These are phyloP conservation scores for Hirschfeldia incana DNA, from an alignment of 345 rosid genomes.

Conservation along the genomic window DNA sequence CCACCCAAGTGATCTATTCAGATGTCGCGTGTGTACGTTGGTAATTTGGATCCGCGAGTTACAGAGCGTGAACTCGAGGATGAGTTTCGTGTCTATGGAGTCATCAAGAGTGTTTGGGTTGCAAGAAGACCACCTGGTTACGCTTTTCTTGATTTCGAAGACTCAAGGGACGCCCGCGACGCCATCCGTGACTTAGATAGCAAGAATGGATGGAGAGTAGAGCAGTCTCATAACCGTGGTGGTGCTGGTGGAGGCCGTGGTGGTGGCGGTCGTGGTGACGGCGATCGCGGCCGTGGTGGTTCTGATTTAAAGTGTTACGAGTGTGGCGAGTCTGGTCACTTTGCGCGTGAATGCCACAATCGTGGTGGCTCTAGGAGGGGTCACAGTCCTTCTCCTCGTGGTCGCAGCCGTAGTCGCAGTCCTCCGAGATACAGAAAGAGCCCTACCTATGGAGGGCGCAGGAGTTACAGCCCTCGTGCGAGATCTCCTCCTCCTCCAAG, in stretches of 20 bases:
- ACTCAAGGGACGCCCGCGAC: slow-evolving; percentile 74
- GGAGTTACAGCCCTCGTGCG: slow-evolving; percentile 25
- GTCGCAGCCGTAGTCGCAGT: slow-evolving; percentile 75
- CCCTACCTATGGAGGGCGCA: slow-evolving; percentile 77
- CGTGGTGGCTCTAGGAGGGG: slow-evolving; percentile 77
- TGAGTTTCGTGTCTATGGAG: slow-evolving; percentile 69
- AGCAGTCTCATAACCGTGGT: slow-evolving; percentile 80
- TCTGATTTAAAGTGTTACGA: slow-evolving; percentile 90
- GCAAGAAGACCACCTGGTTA: slow-evolving; percentile 92
- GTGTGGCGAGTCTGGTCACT: slow-evolving; percentile 94
- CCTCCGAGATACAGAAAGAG: slow-evolving; percentile 82
- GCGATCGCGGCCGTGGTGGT: slow-evolving; percentile 81
- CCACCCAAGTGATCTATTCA: background rate
- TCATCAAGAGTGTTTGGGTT: slow-evolving; percentile 87
- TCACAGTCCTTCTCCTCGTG: slow-evolving; percentile 26
- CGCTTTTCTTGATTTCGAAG: slow-evolving; percentile 85
- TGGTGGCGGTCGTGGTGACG: slow-evolving; percentile 51
- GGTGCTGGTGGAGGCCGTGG: slow-evolving; percentile 56
- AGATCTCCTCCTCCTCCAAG: slow-evolving; percentile 47
- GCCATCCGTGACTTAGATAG: slow-evolving; percentile 86
- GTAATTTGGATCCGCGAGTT: slow-evolving; percentile 76
- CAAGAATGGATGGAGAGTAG: slow-evolving; percentile 92
- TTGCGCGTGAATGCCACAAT: slow-evolving; percentile 81
- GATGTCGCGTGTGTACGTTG: slow-evolving; percentile 84
- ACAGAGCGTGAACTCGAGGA: slow-evolving; percentile 78